These are phyloP conservation scores for Sordariomycetes sp. DNA, from an alignment of 2,329 filamentous ascomycete species.

Conservation along the genomic window DNA sequence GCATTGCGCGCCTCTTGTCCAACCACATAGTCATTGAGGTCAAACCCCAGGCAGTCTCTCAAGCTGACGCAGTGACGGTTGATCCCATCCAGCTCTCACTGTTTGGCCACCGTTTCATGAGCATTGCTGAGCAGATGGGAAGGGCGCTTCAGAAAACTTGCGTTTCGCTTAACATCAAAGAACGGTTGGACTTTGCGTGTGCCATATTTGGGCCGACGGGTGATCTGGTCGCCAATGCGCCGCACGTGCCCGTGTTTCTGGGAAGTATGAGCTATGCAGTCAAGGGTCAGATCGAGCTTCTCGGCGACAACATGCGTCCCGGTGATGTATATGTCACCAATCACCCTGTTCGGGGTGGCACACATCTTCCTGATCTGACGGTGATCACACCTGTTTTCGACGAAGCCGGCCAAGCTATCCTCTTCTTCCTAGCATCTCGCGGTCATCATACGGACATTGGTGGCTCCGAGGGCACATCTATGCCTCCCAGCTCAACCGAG, in stretches of 20 bases:
- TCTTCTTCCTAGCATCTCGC: constrained; percentile 17
- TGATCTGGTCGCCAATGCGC: constrained; percentile 64
- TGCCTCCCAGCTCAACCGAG: constrained; percentile 67
- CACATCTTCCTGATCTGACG: constrained; percentile 28
- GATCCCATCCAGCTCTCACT: constrained; percentile 67
- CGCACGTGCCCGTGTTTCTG: constrained; percentile 66
- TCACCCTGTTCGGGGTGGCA: constrained; percentile 23
- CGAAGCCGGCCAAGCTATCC: constrained; percentile 18
- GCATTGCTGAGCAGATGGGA: constrained; percentile 75
- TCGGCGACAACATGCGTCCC: constrained; percentile 56
- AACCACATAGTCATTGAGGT: constrained; percentile 25
- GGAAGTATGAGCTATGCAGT: constrained; percentile 78
- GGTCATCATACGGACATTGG: constrained; percentile 44
- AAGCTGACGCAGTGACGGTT: constrained; percentile 31
- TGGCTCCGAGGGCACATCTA: constrained; percentile 69
- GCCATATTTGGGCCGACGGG: constrained; percentile 67
- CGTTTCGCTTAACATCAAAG: constrained; percentile 69
- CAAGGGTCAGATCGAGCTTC: constrained; percentile 57
- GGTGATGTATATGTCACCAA: constrained; percentile 68
- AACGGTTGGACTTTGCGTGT: constrained; percentile 70
- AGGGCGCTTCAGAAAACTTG: constrained; percentile 67
- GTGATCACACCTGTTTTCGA: constrained; percentile 25
- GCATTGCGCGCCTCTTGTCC: constrained; percentile 21
- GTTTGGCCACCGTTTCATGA: constrained; percentile 73
- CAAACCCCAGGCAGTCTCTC: constrained; percentile 3